These are phyloP conservation scores for Solanum appendiculatum DNA, from an alignment of 257 asterid species.

Conservation along the genomic window DNA sequence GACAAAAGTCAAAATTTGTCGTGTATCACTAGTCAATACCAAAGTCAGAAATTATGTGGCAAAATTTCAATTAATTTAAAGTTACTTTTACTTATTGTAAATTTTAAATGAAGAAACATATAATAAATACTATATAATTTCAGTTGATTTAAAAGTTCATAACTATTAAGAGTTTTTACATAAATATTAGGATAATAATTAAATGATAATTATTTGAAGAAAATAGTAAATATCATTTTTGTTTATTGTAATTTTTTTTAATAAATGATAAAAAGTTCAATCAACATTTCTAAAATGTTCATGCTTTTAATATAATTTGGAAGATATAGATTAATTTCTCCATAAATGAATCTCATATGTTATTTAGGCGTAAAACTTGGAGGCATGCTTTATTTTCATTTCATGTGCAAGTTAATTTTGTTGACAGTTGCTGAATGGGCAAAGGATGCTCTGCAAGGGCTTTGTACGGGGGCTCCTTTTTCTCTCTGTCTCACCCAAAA, in stretches of 20 bases:
- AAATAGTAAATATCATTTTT: not conserved
- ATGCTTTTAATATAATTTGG: not conserved
- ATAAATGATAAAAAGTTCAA: not conserved
- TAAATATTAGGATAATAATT: not conserved
- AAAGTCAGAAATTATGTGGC: not conserved
- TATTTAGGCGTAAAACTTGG: not conserved
- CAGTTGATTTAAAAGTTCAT: not conserved
- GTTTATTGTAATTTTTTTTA: not conserved
- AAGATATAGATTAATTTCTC: not conserved
- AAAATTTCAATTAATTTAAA: not conserved
- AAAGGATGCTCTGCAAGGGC: slow-evolving; percentile 87
- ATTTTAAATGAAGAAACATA: not conserved
- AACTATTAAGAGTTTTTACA: not conserved
- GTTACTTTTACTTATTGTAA: not conserved
- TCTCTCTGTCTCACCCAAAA: slow-evolving; percentile 75
- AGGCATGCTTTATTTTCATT: not conserved
- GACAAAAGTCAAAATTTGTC: not conserved
- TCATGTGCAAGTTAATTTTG: not conserved
- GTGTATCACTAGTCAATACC: not conserved
- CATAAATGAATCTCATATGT: not conserved
- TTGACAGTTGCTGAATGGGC: slow-evolving; percentile 94
- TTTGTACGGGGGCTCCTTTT: slow-evolving; percentile 85
- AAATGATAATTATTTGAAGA: not conserved
- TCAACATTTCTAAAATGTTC: not conserved
- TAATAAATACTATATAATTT: not conserved